phyloP scores from a whole-genome alignment of 345 rosid species.

The Capsella bursapastoris region DNA sequence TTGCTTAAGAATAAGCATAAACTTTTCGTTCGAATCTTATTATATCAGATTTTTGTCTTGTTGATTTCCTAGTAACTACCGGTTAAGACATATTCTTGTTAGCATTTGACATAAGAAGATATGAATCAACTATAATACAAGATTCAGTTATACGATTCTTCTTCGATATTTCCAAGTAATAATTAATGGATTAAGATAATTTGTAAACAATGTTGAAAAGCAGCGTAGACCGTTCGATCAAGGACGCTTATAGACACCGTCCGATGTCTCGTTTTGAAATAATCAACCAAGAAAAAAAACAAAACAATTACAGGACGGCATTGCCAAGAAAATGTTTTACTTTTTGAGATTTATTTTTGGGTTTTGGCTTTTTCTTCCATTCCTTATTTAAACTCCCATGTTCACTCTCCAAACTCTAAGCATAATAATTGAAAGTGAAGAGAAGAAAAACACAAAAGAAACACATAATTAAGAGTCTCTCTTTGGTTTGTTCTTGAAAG shows the following conservation, averaged over 20 bases:
- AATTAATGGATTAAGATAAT: slow-evolving; percentile 2
- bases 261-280: slow-evolving; percentile 24
- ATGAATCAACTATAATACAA: slow-evolving; percentile 1
- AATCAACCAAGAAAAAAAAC: slow-evolving; percentile 4
- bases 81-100: not conserved
- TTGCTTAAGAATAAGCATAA: not conserved
- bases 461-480: slow-evolving; percentile 4
- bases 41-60: not conserved
- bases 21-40: not conserved
- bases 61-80: too few relatives aligned
- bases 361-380: not conserved
- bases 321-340: too few relatives aligned
- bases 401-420: slow-evolving; percentile 34
- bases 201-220: slow-evolving; percentile 19
- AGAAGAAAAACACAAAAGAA: not conserved
- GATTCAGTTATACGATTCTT: slow-evolving; percentile 12
- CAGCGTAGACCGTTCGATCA: slow-evolving; percentile 31
- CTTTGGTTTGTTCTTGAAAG: not conserved
- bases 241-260: slow-evolving; percentile 19
- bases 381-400: slow-evolving; percentile 11
- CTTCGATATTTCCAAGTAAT: not conserved
- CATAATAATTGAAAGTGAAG: slow-evolving; percentile 2
- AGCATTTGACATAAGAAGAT: not conserved
- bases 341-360: too few relatives aligned
- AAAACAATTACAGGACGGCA: slow-evolving; percentile 36